A percentile compares a stretch with the other conserved stretches of the same genome.
These are phyloP conservation scores for Agapanthus africanus DNA, from an alignment of 106 monocot genomes.

Conservation along the genomic window DNA sequence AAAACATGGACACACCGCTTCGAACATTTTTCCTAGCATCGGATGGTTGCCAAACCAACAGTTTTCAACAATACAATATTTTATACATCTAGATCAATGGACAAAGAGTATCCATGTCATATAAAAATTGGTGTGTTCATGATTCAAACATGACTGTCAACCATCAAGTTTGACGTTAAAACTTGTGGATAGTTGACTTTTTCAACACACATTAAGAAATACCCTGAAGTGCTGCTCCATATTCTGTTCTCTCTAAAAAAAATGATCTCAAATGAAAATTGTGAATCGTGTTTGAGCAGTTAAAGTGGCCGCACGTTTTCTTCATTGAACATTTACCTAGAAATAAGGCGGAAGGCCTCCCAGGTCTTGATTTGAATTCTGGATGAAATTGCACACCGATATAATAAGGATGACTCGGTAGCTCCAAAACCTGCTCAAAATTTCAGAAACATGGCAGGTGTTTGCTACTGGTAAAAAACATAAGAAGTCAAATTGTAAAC, in stretches of 20 bases:
- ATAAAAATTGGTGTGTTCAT: too few relatives aligned
- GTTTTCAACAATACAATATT: too few relatives aligned
- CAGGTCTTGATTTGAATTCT: conserved; percentile 81
- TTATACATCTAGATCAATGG: background rate
- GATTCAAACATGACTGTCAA: too few relatives aligned
- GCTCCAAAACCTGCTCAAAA: conserved; percentile 54
- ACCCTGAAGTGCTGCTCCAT: background rate
- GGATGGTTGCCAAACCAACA: too few relatives aligned
- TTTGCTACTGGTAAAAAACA: background rate
- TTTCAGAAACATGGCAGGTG: background rate
- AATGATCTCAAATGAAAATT: background rate
- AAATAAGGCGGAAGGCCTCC: conserved; percentile 61
- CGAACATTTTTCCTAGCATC: too few relatives aligned
- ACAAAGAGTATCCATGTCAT: too few relatives aligned
- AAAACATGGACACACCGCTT: too few relatives aligned
- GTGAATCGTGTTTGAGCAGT: background rate
- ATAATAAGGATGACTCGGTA: conserved; percentile 64
- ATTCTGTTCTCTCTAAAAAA: background rate
- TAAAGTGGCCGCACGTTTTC: background rate
- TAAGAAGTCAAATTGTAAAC: background rate
- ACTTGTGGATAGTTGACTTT: too few relatives aligned
- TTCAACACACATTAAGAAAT: background rate
- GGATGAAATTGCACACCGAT: conserved; percentile 83
- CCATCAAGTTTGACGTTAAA: too few relatives aligned
- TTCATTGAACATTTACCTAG: conserved; percentile 26